Evolutionary conservation across 257 asterid genomes (phyloP).

Genomic region (Solanum chmielewskii): DNA sequence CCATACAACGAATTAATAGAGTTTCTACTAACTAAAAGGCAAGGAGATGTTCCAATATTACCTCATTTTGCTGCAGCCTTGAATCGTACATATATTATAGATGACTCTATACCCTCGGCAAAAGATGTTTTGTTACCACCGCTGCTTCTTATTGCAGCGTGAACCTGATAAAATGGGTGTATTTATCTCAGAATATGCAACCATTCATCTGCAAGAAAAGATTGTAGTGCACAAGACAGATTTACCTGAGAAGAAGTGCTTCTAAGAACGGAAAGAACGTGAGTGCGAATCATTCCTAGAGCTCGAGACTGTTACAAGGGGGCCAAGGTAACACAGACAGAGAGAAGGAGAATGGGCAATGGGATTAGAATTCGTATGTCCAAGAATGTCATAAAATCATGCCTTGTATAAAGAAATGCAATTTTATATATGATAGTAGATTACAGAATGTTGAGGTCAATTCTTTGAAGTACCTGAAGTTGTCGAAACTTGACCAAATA

Average conservation of each 20-base stretch:
- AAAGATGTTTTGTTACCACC: conserved; percentile 60
- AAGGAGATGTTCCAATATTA: conserved; percentile 9
- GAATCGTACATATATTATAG: conserved; percentile 84
- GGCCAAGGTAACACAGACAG: neutral
- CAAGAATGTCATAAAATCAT: neutral
- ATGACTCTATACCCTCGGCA: conserved; percentile 94
- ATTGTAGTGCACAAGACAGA: conserved; percentile 3
- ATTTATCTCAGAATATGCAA: neutral
- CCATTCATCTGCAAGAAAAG: conserved; percentile 2
- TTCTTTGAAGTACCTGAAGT: conserved; percentile 62
- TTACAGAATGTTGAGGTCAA: neutral
- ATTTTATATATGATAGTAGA: neutral
- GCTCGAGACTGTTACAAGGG: conserved; percentile 74
- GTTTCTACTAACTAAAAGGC: neutral
- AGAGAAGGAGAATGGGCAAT: neutral
- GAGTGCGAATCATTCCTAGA: conserved; percentile 90
- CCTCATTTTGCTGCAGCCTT: conserved; percentile 99
- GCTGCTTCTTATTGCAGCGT: conserved; percentile 68
- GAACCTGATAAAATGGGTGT: conserved; percentile 42
- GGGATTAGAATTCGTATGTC: neutral
- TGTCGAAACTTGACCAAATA: conserved; percentile 97
- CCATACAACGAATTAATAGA: neutral
- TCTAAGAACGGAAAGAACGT: conserved; percentile 73
- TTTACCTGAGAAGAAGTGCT: conserved; percentile 88
- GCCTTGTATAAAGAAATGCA: neutral